These are phyloP conservation scores for Arthrobotrys pseudoclavata DNA, from an alignment of 2,329 filamentous ascomycete genomes.

Conservation along the genomic window DNA sequence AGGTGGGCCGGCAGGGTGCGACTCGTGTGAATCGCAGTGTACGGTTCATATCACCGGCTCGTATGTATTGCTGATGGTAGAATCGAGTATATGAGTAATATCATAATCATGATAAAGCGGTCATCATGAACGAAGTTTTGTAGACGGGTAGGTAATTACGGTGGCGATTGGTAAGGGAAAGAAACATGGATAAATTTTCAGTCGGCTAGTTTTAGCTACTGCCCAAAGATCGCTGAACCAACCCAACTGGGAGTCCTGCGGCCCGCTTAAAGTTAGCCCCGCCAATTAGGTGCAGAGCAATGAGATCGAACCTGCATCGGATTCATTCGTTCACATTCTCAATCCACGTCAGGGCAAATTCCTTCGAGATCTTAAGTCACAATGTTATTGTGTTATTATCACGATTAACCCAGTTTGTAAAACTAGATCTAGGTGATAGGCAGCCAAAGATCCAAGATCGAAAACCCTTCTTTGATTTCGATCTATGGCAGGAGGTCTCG, in stretches of 20 bases:
- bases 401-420: no score
- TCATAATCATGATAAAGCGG: constrained; percentile 53
- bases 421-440: no score
- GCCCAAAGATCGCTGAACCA: constrained; percentile 4
- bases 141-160: constrained; percentile 4
- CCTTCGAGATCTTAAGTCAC: background rate
- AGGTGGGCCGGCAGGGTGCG: constrained; percentile 57
- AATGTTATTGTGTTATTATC: background rate
- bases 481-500: no score
- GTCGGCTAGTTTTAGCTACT: background rate
- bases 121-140: constrained; percentile 18
- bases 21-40: constrained; percentile 53
- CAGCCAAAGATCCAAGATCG: no score
- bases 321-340: background rate
- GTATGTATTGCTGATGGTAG: constrained; percentile 20
- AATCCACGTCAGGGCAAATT: constrained; percentile 2
- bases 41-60: constrained; percentile 56
- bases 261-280: constrained; percentile 12
- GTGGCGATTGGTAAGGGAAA: constrained; percentile 4
- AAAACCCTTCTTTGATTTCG: no score
- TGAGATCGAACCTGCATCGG: background rate
- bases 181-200: constrained; percentile 34
- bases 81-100: constrained; percentile 3
- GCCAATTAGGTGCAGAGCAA: background rate
- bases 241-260: background rate